Evolutionary conservation across 2,329 filamentous ascomycete species (phyloP), one percentile per base, ranked within the genome.

Genomic region (Proliferodiscus dingleyae): DNA sequence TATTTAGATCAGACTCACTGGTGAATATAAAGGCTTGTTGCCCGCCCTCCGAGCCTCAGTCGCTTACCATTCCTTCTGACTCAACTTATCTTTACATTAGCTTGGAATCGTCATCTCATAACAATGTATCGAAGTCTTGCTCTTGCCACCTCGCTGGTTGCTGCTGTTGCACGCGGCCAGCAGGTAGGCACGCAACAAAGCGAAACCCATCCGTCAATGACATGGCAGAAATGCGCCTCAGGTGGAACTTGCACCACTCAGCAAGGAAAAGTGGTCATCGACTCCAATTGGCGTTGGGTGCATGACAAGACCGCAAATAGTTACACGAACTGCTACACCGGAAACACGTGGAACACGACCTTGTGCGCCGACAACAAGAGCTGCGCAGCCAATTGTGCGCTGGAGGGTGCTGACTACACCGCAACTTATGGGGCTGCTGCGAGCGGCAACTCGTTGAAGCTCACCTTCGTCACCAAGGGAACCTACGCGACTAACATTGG

Each of bases 221-320:
- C 67, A 41, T 76, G 71, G 69, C 66, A 75, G 55, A 69, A 67
- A 51, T 80, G 75, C 59, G 70, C 72, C 21, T 61, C 64, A 15
- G 60, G 58, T 34, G 69, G 71, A 41, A 66, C 65, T 24, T 80
- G 77, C 62, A 70, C 69, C 2, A 69, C 66, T 16, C 65, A 71
- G 45, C 63, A 62, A 40, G 73, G 71, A 24, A 71, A 71, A 39
- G 66, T 80, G 40, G 70, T 73, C 29, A 62, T 80, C 52, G 76
- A 80, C 55, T 56, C 73, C 50, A 80, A 79, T 65, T 80, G 75
- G 75, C 70, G 76, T 43, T 80, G 77, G 77, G 61, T 77, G 40
- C 74, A 80, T 62, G 60, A 65, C 28, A 42, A 39, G 24, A 26
- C 24, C 10, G 8, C 6, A 11, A 19, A 43, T 21, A 67, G 68